A percentile compares a stretch with the other conserved stretches of the same genome.
phyloP scores from a whole-genome alignment of 169 alveolate species.

The Plasmodium knowlesi region DNA sequence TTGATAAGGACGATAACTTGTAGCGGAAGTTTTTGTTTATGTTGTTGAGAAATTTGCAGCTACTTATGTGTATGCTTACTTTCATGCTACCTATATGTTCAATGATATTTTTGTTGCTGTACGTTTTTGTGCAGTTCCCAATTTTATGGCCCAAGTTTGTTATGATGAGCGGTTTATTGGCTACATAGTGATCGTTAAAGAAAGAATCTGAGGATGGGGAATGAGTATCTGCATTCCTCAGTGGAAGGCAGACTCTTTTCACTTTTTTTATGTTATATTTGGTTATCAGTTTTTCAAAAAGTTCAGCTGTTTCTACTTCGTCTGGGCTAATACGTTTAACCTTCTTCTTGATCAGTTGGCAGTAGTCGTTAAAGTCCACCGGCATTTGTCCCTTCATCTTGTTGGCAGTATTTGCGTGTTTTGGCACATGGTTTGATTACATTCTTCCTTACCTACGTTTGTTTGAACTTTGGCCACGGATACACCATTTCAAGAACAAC shows the following conservation, averaged over 20 bases:
- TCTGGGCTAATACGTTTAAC: conserved; percentile 14
- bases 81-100: conserved; percentile 56
- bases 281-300: conserved; percentile 53
- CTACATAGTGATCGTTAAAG: conserved; percentile 43
- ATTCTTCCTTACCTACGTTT: neutral
- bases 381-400: neutral
- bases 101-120: conserved; percentile 32
- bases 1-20: conserved; percentile 27
- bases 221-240: neutral
- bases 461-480: neutral
- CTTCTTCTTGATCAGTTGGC: conserved; percentile 13
- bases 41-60: conserved; percentile 51
- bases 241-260: conserved; percentile 1
- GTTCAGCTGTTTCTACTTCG: conserved; percentile 68
- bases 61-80: conserved; percentile 69
- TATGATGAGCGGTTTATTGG: conserved; percentile 50
- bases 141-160: conserved; percentile 41
- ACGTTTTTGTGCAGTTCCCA: conserved; percentile 49
- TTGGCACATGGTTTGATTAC: neutral
- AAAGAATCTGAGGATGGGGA: conserved; percentile 3
- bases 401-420: neutral
- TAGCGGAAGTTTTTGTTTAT: conserved; percentile 59
- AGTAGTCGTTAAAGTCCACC: conserved; percentile 4
- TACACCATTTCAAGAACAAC: neutral
- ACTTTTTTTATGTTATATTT: conserved; percentile 65